These are phyloP conservation scores for Porcisia deanei DNA, from an alignment of 208 protist species.

Conservation along the genomic window DNA sequence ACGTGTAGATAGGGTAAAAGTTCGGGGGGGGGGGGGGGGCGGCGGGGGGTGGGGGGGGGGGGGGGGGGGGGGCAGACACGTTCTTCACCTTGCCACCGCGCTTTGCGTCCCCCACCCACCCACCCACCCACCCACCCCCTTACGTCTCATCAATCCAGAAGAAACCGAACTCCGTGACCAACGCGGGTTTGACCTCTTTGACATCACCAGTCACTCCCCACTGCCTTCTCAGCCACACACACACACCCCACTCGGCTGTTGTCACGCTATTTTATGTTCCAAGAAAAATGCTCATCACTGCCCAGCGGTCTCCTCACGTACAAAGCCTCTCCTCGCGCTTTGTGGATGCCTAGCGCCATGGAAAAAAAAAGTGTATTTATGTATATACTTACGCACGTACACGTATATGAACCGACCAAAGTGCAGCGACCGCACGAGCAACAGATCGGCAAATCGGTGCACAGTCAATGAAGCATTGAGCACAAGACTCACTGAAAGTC, in stretches of 20 bases:
- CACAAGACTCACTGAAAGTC: no score
- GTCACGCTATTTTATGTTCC: neutral
- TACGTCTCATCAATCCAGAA: neutral
- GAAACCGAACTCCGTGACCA: neutral
- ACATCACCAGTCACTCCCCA: neutral
- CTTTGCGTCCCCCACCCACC: neutral
- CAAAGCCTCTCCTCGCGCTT: neutral
- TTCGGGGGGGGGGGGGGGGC: no score
- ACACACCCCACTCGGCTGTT: neutral
- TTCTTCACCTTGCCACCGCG: no score
- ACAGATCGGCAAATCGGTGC: no score
- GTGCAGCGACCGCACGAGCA: no score
- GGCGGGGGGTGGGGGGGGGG: no score
- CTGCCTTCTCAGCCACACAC: neutral
- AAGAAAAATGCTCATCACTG: neutral
- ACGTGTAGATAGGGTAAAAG: no score
- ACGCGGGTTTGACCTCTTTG: neutral
- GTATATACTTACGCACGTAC: no score
- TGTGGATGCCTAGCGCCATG: neutral
- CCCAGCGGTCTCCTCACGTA: neutral
- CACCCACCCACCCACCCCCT: neutral
- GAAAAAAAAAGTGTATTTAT: neutral
- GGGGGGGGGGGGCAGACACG: neutral
- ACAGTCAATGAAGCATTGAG: no score
- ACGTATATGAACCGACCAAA: no score